Conservation (phyloP, 345 rosid species). For the Carallia pectinifolia region DNA sequence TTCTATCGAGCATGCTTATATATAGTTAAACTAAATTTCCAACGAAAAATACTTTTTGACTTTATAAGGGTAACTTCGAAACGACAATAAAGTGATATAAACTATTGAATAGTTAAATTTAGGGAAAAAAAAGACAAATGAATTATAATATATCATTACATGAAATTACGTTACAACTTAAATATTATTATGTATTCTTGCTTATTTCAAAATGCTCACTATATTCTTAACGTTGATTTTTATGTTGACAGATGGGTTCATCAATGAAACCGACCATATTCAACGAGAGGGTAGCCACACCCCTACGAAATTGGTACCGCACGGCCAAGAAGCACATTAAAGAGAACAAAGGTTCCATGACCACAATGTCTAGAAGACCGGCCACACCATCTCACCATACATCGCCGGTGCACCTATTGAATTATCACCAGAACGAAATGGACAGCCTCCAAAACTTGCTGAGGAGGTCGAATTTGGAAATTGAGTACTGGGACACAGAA, state of each 20-base stretch:
- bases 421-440: slow-evolving; percentile 29
- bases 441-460: slow-evolving; percentile 43
- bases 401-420: slow-evolving; percentile 67
- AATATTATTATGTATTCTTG: too few relatives aligned
- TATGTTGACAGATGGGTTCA: slow-evolving; percentile 36
- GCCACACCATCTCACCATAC: slow-evolving; percentile 53
- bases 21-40: too few relatives aligned
- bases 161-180: too few relatives aligned
- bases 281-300: slow-evolving; percentile 38
- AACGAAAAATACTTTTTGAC: too few relatives aligned
- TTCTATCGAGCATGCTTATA: too few relatives aligned
- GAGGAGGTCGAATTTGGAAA: slow-evolving; percentile 24
- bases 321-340: slow-evolving; percentile 32
- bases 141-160: too few relatives aligned
- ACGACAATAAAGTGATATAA: too few relatives aligned
- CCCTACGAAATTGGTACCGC: slow-evolving; percentile 39
- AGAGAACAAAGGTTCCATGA: slow-evolving; percentile 20
- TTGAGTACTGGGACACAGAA: slow-evolving; percentile 32
- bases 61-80: too few relatives aligned
- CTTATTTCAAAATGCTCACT: background rate
- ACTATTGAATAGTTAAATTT: too few relatives aligned
- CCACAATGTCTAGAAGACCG: slow-evolving; percentile 45
- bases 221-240: background rate
- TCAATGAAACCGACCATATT: slow-evolving; percentile 41
- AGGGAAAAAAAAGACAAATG: too few relatives aligned